Evolutionary conservation across 129 eudicot genomes (phyloP).

Genomic region (Oenanthe sinensis): DNA sequence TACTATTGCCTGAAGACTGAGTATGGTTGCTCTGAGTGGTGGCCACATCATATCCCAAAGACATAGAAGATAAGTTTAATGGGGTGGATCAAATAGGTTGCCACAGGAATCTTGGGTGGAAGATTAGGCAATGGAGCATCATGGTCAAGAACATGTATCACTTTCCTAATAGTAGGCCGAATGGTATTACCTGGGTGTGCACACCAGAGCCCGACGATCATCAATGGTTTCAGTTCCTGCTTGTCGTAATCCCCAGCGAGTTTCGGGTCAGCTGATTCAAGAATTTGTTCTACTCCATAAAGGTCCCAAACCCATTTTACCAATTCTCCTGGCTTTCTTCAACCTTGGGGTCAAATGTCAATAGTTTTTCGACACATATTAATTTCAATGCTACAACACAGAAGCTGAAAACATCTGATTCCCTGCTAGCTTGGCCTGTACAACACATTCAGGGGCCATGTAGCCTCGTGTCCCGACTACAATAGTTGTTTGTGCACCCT

Average conservation of each 20-base stretch:
- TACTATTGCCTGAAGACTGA: not conserved
- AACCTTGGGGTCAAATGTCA: slow-evolving; percentile 5
- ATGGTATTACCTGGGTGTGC: slow-evolving; percentile 25
- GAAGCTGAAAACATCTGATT: slow-evolving; percentile 35
- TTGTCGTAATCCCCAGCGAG: slow-evolving; percentile 13
- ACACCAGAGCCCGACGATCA: slow-evolving; percentile 41
- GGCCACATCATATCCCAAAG: not conserved
- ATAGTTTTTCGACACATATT: slow-evolving; percentile 17
- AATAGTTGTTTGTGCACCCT: slow-evolving; percentile 24
- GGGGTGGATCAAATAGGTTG: slow-evolving; percentile 10
- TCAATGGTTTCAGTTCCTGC: slow-evolving; percentile 17
- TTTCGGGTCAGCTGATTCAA: slow-evolving; percentile 30
- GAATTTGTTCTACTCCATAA: slow-evolving; percentile 21
- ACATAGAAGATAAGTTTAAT: not conserved
- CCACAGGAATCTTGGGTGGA: slow-evolving; percentile 29
- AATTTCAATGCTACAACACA: slow-evolving; percentile 22
- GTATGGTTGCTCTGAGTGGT: slow-evolving; percentile 5
- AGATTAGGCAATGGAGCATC: slow-evolving; percentile 24
- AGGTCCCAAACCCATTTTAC: slow-evolving; percentile 36
- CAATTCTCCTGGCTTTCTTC: slow-evolving; percentile 10
- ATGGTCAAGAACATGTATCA: slow-evolving; percentile 20
- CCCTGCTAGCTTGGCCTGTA: slow-evolving; percentile 33
- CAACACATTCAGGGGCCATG: slow-evolving; percentile 35
- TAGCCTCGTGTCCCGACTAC: slow-evolving; percentile 34
- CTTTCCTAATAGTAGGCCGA: slow-evolving; percentile 31